Conservation (phyloP, 2,329 filamentous ascomycete genomes). For the Xylariomycetidae sp. region DNA sequence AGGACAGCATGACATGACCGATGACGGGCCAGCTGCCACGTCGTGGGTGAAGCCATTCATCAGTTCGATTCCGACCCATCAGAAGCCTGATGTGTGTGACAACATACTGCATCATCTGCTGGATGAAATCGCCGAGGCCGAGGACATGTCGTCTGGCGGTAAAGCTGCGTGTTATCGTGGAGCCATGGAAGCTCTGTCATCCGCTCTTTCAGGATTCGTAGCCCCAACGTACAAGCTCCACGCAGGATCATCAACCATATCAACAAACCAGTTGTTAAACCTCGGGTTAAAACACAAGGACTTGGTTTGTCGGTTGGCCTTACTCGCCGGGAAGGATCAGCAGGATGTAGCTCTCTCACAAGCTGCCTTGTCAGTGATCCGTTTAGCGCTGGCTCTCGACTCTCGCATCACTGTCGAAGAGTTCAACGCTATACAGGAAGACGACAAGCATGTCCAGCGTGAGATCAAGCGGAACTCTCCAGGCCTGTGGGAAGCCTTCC, state of each 20-base stretch:
- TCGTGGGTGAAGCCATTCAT: conserved; percentile 77
- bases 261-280: conserved; percentile 60
- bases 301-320: conserved; percentile 51
- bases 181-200: conserved; percentile 54
- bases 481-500: conserved; percentile 71
- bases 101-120: conserved; percentile 73
- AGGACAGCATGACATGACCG: conserved; percentile 43
- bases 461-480: conserved; percentile 65
- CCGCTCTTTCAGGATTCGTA: conserved; percentile 52
- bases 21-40: conserved; percentile 57
- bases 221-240: conserved; percentile 38
- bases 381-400: conserved; percentile 62
- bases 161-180: conserved; percentile 57
- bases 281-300: conserved; percentile 57
- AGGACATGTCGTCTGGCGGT: conserved; percentile 48
- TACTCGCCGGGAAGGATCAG: conserved; percentile 38
- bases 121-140: conserved; percentile 51
- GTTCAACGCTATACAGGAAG: conserved; percentile 56
- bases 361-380: conserved; percentile 58
- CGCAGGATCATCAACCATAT: conserved; percentile 50
- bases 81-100: conserved; percentile 73
- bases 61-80: conserved; percentile 66
- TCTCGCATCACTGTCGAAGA: conserved; percentile 64
- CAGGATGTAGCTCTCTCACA: conserved; percentile 46
- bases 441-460: conserved; percentile 54